Evolutionary conservation across 306 rosid species (phyloP), one percentile per base, ranked within the genome.

Genomic region (Cucurbita pepo): DNA sequence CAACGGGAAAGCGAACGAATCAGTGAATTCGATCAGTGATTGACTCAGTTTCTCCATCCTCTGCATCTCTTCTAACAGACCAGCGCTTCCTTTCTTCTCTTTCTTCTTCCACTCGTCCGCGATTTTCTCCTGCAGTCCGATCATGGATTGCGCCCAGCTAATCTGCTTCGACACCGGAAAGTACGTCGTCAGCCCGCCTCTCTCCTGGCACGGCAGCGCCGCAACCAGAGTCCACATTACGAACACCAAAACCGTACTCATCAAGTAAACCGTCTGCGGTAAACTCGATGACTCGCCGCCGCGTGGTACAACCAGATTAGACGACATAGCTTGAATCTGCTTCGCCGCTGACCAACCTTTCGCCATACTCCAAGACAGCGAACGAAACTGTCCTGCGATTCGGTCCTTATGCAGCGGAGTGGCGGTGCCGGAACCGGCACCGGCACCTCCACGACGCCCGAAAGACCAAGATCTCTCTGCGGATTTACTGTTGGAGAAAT

Each of bases 31-130:
- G 3, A 82, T 75, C 53, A 95, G 70, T 0, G 82, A 78, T 48
- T 82, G 86, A 0, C 86, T 89, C 60, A 89, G 11, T 71, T 82
- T 90, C 83, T 95, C 99, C 88, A 95, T 36, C 84, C 66, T 85
- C 72, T 91, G 99, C 84, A 91, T 86, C 88, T 91, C 99, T 14
- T 88, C 96, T 56, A 95, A 40, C 19, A 91, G 15, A 8, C 97
- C 99, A 7, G 85, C 84, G 0, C 78, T 40, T 0, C 95, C 90
- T 51, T 82, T 91, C 91, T 95, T 95, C 88, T 95, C 99, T 56
- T 89, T 95, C 87, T 87, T 90, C 85, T 88, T 95, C 99, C 99
- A 91, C 62, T 91, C 99, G 80, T 91, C 97, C 0, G 85, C 81
- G 10, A 95, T 88, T 83, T 87, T 95, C 77, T 95, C 99, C 52